phyloP scores from a whole-genome alignment of 441 rosid genomes.

The Erodium moschatum region DNA sequence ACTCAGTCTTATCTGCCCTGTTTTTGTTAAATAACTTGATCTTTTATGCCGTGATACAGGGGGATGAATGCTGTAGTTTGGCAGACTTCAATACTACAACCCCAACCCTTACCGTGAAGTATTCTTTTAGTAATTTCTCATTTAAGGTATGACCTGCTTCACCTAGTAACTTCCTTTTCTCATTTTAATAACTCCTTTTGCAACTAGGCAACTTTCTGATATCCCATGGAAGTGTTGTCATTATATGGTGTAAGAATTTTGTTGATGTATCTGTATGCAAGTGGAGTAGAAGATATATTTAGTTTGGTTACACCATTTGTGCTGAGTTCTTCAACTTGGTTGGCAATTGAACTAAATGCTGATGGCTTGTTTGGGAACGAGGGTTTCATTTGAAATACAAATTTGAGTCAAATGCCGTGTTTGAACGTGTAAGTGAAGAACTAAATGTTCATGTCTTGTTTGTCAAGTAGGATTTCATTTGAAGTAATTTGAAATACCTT shows the following conservation, averaged over 20 bases:
- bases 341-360: too few species aligned
- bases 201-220: too few species aligned
- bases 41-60: slow-evolving; percentile 39
- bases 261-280: too few species aligned
- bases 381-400: too few species aligned
- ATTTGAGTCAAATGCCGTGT: too few species aligned
- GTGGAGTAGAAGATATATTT: not conserved
- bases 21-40: slow-evolving; percentile 1
- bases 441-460: too few species aligned
- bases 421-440: too few species aligned
- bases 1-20: not conserved
- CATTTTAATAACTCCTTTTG: not conserved
- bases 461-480: too few species aligned
- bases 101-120: slow-evolving; percentile 56
- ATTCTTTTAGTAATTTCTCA: slow-evolving; percentile 94
- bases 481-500: too few species aligned
- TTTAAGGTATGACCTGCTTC: slow-evolving; percentile 54
- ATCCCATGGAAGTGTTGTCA: not conserved
- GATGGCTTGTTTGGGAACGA: too few species aligned
- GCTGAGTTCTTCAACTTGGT: not conserved
- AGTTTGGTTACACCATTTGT: not conserved
- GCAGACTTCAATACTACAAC: slow-evolving; percentile 48
- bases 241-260: not conserved
- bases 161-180: not conserved
- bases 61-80: slow-evolving; percentile 72